Base-by-base conservation (phyloP, 345 rosid species). In the Salix brachista region DNA sequence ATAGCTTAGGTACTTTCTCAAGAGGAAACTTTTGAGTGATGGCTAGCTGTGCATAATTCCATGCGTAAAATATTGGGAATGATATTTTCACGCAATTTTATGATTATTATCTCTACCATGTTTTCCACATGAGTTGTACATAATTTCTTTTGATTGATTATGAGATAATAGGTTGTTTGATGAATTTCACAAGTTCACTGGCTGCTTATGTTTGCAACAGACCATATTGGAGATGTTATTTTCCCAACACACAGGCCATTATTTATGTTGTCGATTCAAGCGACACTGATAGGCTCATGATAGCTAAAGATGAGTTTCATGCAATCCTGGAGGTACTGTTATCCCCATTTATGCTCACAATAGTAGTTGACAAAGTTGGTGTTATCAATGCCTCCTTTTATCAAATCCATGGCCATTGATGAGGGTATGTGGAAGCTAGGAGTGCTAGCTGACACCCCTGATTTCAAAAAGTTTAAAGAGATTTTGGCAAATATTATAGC, bases 171-270 rank as follows among this genome's bases (percentile, higher is more conserved):
- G 23, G 61, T 61, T 25, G 4, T n/a, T 82, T 61, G 71, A 64
- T 61, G 64, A 60, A 58, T 54, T 26, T 41, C 78, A 69, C n/a
- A 23, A 77, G 46, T n/a, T 73, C 12, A 72, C 56, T 14, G 10
- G 7, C 48, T 21, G 25, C 75, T 72, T 54, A 87, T 36, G 23
- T 67, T 58, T 34, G 60, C 39, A 26, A 41, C 87, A 91, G 96
- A 87, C 96, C 96, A 54, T 91, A 91, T 67, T 91, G 96, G 96
- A 87, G 96, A 82, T 91, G 96, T 82, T 91, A 91, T 82, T 91
- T 91, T 72, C 96, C 96, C 70, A 91, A 91, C 75, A 90, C 96
- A 39, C 96, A 91, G 71, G 96, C 92, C 68, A 83, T 91, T 65
- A 90, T 91, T 46, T 91, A 91, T 77, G 96, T 91, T 21, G 86